These are phyloP conservation scores for Purpureocillium takamizusanense DNA, from an alignment of 2,329 filamentous ascomycete species.

Conservation along the genomic window DNA sequence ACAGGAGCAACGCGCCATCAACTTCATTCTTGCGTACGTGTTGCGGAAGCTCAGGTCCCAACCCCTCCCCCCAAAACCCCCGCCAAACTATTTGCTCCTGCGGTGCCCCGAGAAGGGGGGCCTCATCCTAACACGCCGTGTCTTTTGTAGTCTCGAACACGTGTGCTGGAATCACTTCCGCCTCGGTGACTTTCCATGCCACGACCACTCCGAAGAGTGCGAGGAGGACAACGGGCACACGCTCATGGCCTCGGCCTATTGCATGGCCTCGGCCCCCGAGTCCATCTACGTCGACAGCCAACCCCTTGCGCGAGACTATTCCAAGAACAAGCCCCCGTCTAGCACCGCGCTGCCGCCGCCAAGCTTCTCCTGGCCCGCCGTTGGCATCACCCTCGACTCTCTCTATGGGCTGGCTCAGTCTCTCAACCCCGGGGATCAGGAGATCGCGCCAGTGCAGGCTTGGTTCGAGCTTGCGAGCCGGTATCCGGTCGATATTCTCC, in stretches of 20 bases:
- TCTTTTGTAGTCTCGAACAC: constrained; percentile 34
- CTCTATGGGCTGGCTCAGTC: constrained; percentile 36
- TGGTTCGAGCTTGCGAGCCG: constrained; percentile 42
- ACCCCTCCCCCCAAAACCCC: background rate
- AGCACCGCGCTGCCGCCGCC: constrained; percentile 9
- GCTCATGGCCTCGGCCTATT: constrained; percentile 34
- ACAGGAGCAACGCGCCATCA: constrained; percentile 37
- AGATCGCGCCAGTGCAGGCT: constrained; percentile 42
- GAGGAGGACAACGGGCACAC: constrained; percentile 28
- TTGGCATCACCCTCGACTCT: constrained; percentile 30
- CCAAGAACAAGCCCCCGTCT: background rate
- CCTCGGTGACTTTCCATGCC: constrained; percentile 27
- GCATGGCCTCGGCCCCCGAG: constrained; percentile 29
- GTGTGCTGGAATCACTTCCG: constrained; percentile 42
- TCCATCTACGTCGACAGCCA: constrained; percentile 19
- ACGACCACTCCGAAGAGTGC: constrained; percentile 14
- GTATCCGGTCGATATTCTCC: constrained; percentile 29
- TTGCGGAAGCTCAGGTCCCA: background rate
- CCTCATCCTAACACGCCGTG: constrained; percentile 1
- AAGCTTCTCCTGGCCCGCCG: constrained; percentile 25
- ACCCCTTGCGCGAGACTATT: background rate
- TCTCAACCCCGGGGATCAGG: constrained; percentile 30
- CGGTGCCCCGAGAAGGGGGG: no score
- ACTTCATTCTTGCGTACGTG: constrained; percentile 44
- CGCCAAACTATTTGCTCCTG: background rate